These are phyloP conservation scores for Colletotrichum coccodes DNA, from an alignment of 2,329 filamentous ascomycete genomes.

Conservation along the genomic window DNA sequence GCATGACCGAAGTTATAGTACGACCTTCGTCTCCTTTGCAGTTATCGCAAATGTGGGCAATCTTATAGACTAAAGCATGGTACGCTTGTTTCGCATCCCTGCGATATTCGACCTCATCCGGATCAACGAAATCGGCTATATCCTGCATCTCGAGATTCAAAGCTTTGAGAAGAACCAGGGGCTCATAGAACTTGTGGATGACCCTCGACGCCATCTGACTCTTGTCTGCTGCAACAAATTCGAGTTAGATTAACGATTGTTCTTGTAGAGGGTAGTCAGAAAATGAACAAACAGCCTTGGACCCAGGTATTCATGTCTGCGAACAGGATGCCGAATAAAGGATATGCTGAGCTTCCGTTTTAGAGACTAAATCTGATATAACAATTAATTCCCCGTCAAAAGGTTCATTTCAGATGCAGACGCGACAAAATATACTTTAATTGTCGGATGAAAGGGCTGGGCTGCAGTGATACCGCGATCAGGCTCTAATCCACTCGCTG, in stretches of 20 bases:
- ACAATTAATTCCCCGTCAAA: no score
- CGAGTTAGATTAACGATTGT: not conserved
- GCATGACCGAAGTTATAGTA: conserved; percentile 42
- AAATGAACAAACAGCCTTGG: not conserved
- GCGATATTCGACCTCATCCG: not conserved
- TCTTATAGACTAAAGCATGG: conserved; percentile 40
- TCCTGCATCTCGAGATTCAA: conserved; percentile 6
- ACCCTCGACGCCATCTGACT: not conserved
- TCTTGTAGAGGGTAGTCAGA: not conserved
- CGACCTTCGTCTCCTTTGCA: conserved; percentile 35
- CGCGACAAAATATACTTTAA: no score
- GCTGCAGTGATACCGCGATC: not conserved
- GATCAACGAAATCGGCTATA: not conserved
- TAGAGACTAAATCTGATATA: no score
- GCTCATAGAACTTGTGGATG: conserved; percentile 7
- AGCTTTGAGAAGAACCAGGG: conserved; percentile 8
- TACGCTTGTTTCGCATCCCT: conserved; percentile 37
- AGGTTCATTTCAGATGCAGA: no score
- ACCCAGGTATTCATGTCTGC: not conserved
- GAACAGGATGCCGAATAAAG: not conserved
- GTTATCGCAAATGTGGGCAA: conserved; percentile 44
- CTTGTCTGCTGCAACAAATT: not conserved
- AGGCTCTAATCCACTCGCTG: no score
- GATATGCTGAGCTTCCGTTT: no score
- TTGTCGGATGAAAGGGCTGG: no score